Base-by-base conservation (phyloP, 805 yeast genomes). In the Wickerhamiella kurtzmanii region DNA sequence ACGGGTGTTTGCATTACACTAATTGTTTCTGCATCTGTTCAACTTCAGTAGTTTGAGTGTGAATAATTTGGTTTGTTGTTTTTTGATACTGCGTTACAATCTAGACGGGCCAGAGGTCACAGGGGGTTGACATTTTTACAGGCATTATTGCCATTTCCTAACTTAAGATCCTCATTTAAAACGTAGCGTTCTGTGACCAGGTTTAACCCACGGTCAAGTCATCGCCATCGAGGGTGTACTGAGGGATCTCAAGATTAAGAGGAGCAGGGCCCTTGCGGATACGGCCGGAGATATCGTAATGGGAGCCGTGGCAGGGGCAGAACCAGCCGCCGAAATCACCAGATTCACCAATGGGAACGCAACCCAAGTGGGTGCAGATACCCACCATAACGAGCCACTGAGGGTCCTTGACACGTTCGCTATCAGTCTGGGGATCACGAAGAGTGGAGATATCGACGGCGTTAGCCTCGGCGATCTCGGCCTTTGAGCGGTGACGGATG, bases 261-360 rank as follows among this genome's bases (percentile, higher is more conserved):
- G 99, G 99, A 66, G 99, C 99, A 60, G 99, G 99, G 60, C 99
- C 99, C 75, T 79, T 89, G 80, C 99, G 86, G 67, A 92, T 89
- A 81, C 99, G 89, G 70, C 99, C 99, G 55, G 96, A 88, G 73
- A 94, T 94, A 73, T 92, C 98, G 72, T 92, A 92, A 71, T 94
- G 98, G 65, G 97, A 89, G 78, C 98, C 99, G 77, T 94, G 99
- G 76, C 98, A 92, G 57, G 99, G 98, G 72, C 98, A 92, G 89
- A 92, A 92, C 99, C 99, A 92, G 68, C 99, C 99, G 68, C 96
- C 97, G 61, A 77, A 92, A 71, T 92, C 99, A 73, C 99, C 99
- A 57, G 96, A 81, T 74, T 92, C 97, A 67, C 99, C 99, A 64
- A 92, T 92, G 59, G 99, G 99, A 53, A 92, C 99, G 82, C 99